Percentiles rank a stretch among this genome's conserved stretches.
phyloP scores from a whole-genome alignment of 2,329 filamentous ascomycete species.

The Lachnum nothofagi region DNA sequence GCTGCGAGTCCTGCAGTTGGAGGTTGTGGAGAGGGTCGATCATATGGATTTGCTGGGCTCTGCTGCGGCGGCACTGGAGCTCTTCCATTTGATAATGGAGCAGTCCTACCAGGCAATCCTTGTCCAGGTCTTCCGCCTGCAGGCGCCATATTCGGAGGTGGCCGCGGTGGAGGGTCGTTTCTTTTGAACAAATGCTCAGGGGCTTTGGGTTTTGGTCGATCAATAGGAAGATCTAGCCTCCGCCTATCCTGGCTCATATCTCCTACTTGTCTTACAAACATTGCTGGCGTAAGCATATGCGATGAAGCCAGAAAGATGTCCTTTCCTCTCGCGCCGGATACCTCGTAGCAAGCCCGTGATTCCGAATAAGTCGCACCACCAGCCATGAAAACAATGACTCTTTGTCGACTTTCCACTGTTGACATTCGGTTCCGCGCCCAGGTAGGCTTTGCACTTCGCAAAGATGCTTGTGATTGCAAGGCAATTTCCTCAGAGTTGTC shows the following conservation, averaged over 20 bases:
- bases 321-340: slow-evolving; percentile 64
- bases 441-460: slow-evolving; percentile 86
- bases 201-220: slow-evolving; percentile 73
- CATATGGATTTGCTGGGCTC: too few species aligned
- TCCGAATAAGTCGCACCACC: slow-evolving; percentile 94
- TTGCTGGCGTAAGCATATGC: slow-evolving; percentile 82
- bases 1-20: slow-evolving; percentile 25
- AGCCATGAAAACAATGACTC: slow-evolving; percentile 89
- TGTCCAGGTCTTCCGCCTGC: slow-evolving; percentile 8
- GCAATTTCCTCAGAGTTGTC: slow-evolving; percentile 55
- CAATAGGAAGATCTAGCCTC: slow-evolving; percentile 72
- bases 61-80: slow-evolving; percentile 13
- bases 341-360: slow-evolving; percentile 80
- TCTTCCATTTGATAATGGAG: slow-evolving; percentile 29
- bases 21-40: slow-evolving; percentile 24
- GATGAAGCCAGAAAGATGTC: slow-evolving; percentile 87
- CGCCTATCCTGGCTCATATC: slow-evolving; percentile 73
- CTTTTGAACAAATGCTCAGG: slow-evolving; percentile 83
- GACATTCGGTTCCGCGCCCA: slow-evolving; percentile 82
- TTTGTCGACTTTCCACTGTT: slow-evolving; percentile 75
- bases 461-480: slow-evolving; percentile 61
- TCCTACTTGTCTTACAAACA: slow-evolving; percentile 77
- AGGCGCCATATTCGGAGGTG: slow-evolving; percentile 28
- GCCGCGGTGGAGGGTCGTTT: slow-evolving; percentile 48
- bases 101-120: slow-evolving; percentile 17